Conservation (phyloP, 1,284 basidiomycete genomes). For the Trametes polyzona region DNA sequence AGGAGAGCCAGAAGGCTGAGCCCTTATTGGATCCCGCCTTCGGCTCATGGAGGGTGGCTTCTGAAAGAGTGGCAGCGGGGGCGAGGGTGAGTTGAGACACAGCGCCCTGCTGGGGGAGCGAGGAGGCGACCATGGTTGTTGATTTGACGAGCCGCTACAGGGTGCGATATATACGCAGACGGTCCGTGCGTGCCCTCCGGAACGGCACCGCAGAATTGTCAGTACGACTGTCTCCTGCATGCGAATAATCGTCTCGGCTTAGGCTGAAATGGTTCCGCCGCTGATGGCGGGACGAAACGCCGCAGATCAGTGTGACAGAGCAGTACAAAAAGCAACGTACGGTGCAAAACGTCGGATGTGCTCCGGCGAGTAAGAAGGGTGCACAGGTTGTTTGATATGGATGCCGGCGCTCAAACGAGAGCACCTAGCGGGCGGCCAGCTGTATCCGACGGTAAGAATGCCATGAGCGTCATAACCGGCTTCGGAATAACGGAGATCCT, state of each 20-base stretch:
- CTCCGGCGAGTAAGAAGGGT: background rate
- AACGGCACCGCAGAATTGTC: background rate
- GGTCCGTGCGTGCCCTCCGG: background rate
- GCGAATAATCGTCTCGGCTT: background rate
- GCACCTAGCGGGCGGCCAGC: no score
- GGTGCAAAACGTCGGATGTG: background rate
- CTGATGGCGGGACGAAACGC: background rate
- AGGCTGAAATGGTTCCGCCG: background rate
- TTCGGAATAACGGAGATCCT: no score
- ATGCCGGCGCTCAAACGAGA: no score
- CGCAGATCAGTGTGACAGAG: background rate
- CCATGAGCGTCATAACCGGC: no score
- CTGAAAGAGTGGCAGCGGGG: background rate
- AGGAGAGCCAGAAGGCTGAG: constrained; percentile 30
- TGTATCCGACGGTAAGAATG: no score
- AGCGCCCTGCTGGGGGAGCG: background rate
- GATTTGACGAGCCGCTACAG: background rate
- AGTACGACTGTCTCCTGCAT: background rate
- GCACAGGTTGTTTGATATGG: background rate
- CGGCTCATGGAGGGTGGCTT: background rate
- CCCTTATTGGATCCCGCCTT: constrained; percentile 4
- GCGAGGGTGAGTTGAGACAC: background rate
- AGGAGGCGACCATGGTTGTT: background rate
- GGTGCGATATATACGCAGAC: background rate
- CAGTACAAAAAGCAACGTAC: background rate